phyloP scores from a whole-genome alignment of 73 alveolate genomes.

The Paramecium biaurelia region DNA sequence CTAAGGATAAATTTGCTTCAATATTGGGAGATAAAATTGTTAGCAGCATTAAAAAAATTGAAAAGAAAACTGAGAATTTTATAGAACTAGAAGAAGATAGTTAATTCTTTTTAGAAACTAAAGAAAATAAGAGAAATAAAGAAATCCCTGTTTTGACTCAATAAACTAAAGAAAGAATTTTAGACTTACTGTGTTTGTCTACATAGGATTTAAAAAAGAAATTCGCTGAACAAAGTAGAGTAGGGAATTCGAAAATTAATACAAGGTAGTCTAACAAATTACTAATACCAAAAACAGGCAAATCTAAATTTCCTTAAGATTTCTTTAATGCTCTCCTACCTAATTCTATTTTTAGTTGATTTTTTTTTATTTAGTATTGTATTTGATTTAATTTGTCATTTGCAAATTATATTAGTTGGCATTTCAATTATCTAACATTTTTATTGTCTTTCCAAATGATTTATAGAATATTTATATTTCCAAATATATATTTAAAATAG shows the following conservation, averaged over 20 bases:
- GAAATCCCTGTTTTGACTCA: not conserved
- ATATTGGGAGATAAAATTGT: not conserved
- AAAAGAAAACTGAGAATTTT: not conserved
- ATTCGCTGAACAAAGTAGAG: not conserved
- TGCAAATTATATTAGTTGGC: not conserved
- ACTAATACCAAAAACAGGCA: not conserved
- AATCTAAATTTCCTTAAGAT: not conserved
- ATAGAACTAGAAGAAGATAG: not conserved
- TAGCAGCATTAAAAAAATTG: not conserved
- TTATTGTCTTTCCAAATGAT: not conserved
- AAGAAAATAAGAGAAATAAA: not conserved
- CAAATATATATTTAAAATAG: too few species aligned
- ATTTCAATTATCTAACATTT: not conserved
- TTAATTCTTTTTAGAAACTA: not conserved
- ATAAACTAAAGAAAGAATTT: conserved; percentile 20
- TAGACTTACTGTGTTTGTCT: conserved; percentile 7
- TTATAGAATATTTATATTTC: too few species aligned
- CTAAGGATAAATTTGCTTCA: not conserved
- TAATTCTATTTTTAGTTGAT: not conserved
- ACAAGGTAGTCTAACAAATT: not conserved
- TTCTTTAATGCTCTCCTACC: conserved; percentile 32
- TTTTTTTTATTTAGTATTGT: not conserved
- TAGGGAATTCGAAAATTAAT: not conserved
- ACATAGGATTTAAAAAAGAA: conserved; percentile 24
- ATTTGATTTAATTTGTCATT: not conserved